Evolutionary conservation across 371 early-diverging fungal genomes (phyloP).

Genomic region (Mucor piriformis): DNA sequence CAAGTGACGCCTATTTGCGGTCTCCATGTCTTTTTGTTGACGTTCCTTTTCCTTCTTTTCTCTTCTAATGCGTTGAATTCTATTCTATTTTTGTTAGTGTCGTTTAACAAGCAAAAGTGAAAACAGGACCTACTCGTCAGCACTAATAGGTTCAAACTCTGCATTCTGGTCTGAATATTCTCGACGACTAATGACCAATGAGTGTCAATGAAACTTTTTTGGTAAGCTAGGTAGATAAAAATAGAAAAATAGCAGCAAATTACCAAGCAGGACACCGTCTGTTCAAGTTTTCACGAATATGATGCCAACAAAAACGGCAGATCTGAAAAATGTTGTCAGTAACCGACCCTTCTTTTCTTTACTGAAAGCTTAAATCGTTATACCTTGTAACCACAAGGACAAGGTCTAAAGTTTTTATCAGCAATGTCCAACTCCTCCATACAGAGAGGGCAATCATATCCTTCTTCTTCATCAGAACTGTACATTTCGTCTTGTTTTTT

Average conservation of each 20-base stretch:
- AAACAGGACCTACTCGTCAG: constrained; percentile 73
- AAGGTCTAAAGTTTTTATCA: constrained; percentile 94
- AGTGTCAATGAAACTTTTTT: background rate
- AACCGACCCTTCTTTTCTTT: background rate
- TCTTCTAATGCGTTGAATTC: constrained; percentile 64
- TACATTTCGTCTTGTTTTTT: constrained; percentile 1
- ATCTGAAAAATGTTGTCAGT: constrained; percentile 59
- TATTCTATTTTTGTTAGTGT: too few relatives aligned
- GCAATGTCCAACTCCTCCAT: constrained; percentile 96
- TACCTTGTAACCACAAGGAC: constrained; percentile 98
- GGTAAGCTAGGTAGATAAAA: background rate
- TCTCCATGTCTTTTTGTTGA: constrained; percentile 88
- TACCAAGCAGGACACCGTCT: constrained; percentile 92
- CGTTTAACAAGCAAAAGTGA: too few relatives aligned
- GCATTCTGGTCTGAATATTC: constrained; percentile 85
- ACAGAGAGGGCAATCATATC: constrained; percentile 94
- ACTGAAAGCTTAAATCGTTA: too few relatives aligned
- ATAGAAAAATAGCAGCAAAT: background rate
- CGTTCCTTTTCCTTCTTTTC: constrained; percentile 88
- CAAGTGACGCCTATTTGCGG: constrained; percentile 83
- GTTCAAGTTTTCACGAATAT: constrained; percentile 90
- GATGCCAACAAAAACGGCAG: constrained; percentile 97
- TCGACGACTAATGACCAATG: constrained; percentile 64
- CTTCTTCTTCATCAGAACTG: constrained; percentile 80
- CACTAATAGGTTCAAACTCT: constrained; percentile 86